phyloP scores from a whole-genome alignment of 306 rosid species.

The Morella rubra region DNA sequence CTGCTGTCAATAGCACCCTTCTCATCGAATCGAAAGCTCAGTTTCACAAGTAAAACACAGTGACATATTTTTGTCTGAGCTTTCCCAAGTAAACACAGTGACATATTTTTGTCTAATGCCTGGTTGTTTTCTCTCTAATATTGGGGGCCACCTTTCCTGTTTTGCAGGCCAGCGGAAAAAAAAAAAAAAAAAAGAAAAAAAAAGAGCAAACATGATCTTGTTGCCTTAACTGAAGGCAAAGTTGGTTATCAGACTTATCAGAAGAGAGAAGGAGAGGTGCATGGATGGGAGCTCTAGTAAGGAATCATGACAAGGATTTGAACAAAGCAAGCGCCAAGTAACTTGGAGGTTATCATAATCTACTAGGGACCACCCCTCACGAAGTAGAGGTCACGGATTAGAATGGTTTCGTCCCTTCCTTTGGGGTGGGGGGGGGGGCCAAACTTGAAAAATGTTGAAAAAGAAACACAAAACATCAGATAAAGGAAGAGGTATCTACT shows the following conservation, averaged over 20 bases:
- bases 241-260: conserved; percentile 24
- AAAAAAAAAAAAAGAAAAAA: too few relatives aligned
- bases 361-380: not conserved
- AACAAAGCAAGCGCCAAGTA: not conserved
- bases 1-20: not conserved
- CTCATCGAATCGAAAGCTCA: conserved; percentile 19
- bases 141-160: conserved; percentile 46
- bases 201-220: conserved; percentile 33
- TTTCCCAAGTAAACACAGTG: not conserved
- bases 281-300: not conserved
- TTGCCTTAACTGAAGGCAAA: conserved; percentile 31
- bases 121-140: conserved; percentile 20
- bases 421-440: not conserved
- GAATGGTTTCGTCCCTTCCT: not conserved
- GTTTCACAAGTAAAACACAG: conserved; percentile 13
- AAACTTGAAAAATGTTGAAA: not conserved
- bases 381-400: not conserved
- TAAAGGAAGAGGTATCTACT: not conserved
- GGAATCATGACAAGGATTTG: not conserved
- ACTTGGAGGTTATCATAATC: too few relatives aligned
- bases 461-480: not conserved
- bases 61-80: too few relatives aligned
- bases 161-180: conserved; percentile 27
- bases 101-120: conserved; percentile 11
- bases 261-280: not conserved